Evolutionary conservation across 1,284 basidiomycete species (phyloP).

Genomic region (Ceratobasidium sp.): DNA sequence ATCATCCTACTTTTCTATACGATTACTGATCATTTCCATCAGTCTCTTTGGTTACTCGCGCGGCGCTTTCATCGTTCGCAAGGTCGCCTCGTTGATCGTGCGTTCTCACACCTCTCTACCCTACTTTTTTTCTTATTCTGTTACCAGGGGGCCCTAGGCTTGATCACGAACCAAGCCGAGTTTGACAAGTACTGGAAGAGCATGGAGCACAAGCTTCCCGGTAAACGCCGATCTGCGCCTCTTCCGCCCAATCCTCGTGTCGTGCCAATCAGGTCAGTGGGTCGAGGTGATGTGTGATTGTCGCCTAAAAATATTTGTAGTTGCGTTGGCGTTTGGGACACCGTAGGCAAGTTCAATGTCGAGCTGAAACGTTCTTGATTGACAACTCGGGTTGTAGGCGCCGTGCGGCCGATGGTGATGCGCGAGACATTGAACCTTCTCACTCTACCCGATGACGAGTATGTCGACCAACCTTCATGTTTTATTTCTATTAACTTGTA

Average conservation of each 20-base stretch:
- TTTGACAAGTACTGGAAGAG: constrained; percentile 24
- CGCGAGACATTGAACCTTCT: constrained; percentile 13
- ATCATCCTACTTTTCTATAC: not conserved
- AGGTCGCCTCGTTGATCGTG: constrained; percentile 47
- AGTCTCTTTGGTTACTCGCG: constrained; percentile 42
- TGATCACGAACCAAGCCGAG: not conserved
- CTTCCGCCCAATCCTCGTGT: not conserved
- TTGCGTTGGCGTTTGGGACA: constrained; percentile 42
- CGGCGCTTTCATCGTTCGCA: constrained; percentile 48
- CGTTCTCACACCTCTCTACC: not conserved
- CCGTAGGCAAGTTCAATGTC: constrained; percentile 12
- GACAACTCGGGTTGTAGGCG: not conserved
- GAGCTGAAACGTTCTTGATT: not conserved
- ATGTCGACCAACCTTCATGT: not conserved
- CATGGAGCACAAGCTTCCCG: constrained; percentile 20
- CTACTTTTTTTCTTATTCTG: not conserved
- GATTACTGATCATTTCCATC: not conserved
- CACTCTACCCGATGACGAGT: constrained; percentile 25
- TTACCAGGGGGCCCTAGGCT: constrained; percentile 8
- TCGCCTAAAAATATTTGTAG: not conserved
- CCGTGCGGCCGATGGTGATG: not conserved
- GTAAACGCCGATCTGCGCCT: not conserved
- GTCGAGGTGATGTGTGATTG: not conserved
- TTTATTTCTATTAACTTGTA: not conserved
- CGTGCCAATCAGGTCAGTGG: constrained; percentile 23